A percentile compares a stretch with the other conserved stretches of the same genome.
Evolutionary conservation across 2,329 filamentous ascomycete species (phyloP).

Genomic region (Colletotrichum siamense): DNA sequence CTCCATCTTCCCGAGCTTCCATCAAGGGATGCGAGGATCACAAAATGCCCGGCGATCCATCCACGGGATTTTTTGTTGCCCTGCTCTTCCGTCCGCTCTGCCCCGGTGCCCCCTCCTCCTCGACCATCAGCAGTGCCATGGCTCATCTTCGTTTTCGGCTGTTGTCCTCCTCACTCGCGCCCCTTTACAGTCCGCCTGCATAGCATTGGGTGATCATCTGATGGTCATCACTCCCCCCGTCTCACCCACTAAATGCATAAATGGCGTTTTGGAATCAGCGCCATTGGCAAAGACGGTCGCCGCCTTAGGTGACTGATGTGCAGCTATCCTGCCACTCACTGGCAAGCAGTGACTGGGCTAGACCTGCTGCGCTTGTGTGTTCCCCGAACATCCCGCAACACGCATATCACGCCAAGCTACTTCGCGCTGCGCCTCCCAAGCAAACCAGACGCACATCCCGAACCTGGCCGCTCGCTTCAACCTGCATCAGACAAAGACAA

Average conservation of each 20-base stretch:
- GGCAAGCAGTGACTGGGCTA: background rate
- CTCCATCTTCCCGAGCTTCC: background rate
- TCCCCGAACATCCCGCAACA: background rate
- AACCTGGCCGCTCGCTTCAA: background rate
- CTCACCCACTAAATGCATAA: conserved; percentile 13
- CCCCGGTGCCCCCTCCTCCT: background rate
- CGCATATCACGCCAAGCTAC: conserved; percentile 8
- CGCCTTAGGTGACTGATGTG: background rate
- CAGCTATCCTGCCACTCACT: background rate
- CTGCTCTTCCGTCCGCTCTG: background rate
- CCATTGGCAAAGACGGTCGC: background rate
- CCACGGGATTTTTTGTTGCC: background rate
- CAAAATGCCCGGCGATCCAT: conserved; percentile 11
- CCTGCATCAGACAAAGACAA: background rate
- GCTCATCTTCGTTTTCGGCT: background rate
- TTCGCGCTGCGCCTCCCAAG: background rate
- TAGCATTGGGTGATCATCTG: conserved; percentile 11
- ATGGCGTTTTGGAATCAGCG: background rate
- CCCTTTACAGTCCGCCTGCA: background rate
- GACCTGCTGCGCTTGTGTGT: background rate
- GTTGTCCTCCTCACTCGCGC: background rate
- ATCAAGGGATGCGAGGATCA: background rate
- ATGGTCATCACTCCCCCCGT: conserved; percentile 1
- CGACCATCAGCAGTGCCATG: background rate
- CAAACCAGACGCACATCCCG: background rate